phyloP scores from a whole-genome alignment of 768 basidiomycete genomes.

The Rhodotorula paludigena region DNA sequence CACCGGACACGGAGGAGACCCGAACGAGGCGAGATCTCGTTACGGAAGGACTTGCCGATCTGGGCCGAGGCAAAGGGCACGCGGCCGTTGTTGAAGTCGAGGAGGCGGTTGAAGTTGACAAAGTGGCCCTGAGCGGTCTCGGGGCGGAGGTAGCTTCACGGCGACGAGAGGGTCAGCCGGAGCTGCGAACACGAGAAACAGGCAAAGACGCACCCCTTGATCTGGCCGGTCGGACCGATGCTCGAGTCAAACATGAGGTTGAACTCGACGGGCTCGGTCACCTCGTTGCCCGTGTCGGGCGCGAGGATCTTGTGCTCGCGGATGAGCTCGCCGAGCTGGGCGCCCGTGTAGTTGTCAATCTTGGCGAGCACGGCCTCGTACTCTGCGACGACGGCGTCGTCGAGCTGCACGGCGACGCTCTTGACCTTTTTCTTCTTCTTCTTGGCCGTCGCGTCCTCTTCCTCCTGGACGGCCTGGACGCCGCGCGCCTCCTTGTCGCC shows the following conservation, averaged over 20 bases:
- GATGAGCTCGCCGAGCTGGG: constrained; percentile 1
- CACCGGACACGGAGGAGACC: constrained; percentile 87
- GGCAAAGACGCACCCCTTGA: constrained; percentile 66
- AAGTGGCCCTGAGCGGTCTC: constrained; percentile 99
- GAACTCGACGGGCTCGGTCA: constrained; percentile 88
- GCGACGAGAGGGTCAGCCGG: not conserved
- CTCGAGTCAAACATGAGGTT: constrained; percentile 98
- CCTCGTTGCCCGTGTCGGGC: constrained; percentile 70
- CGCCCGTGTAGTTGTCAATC: constrained; percentile 73
- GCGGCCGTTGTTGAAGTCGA: constrained; percentile 96
- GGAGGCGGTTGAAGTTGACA: constrained; percentile 91
- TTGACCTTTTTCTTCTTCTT: constrained; percentile 61
- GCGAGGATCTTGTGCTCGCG: constrained; percentile 55
- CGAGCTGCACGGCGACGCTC: constrained; percentile 67
- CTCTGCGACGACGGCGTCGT: constrained; percentile 66
- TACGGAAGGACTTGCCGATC: constrained; percentile 91
- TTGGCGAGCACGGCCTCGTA: constrained; percentile 79
- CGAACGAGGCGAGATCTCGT: constrained; percentile 95
- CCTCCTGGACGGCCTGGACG: constrained; percentile 55
- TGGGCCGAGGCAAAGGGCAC: constrained; percentile 96
- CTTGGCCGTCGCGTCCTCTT: constrained; percentile 63
- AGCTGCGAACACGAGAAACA: too few relatives aligned
- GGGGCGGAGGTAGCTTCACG: constrained; percentile 77
- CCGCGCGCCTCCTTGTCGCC: constrained; percentile 88
- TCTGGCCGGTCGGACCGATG: constrained; percentile 95